Base-by-base conservation (phyloP, 164 flowering plant genomes). In the Stephania cephalantha region DNA sequence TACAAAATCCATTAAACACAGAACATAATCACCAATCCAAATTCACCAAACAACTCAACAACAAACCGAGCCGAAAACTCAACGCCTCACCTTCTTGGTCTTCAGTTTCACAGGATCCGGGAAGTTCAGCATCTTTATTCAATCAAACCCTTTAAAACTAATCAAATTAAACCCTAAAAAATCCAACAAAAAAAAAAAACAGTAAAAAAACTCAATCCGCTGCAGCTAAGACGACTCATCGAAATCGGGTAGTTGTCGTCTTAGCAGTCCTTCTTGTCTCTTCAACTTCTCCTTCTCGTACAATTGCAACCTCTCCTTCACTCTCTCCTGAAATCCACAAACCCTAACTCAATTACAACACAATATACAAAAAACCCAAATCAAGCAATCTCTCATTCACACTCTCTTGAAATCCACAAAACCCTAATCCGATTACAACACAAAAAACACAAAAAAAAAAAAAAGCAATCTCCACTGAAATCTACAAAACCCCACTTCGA, bases 71-170 rank as follows among this genome's bases (percentile, higher is more conserved):
- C 25, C 25, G 25, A 25, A 25, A 15, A 50, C 15, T 50, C 15
- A 11, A 35, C 44, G 42, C 11, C 42, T 29, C 72, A 89, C 92
- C 85, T 76, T 83, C 74, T 81, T 85, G 30, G 91, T 86, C 75
- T 77, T 84, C 69, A 85, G 86, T 77, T 84, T 86, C n/a, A 82
- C 80, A 5, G 83, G 85, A 58, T 85, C 84, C 2, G 63, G 25
- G 71, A 80, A 86, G n/a, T 73, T 86, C 76, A 88, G 82, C 90
- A 88, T 82, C 88, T 73, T 83, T 79, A 5, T 71, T 65, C 35
- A 74, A 35, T 35, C 31, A 42, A 71, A 58, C n/a, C 18, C 50
- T 72, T 42, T 15, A 55, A 72, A 72, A 30, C 68, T 50, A 7
- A 48, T 61, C 20, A 6, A 22, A 76, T 5, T 7, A 20, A 76